Conservation (phyloP, 768 basidiomycete species). For the Mycena sanguinolenta region DNA sequence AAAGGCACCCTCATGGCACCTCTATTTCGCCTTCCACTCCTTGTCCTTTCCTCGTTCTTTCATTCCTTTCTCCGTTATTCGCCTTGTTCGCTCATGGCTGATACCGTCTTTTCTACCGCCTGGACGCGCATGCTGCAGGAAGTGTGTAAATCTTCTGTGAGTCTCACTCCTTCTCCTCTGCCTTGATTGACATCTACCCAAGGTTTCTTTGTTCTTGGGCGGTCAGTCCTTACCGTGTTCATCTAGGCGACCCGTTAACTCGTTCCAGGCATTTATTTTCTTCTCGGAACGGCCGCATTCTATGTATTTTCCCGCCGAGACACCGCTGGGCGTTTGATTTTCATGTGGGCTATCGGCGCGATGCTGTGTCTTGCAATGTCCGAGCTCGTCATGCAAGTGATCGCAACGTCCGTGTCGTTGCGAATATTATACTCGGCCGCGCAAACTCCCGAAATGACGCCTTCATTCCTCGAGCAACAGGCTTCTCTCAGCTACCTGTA, state of each 20-base stretch:
- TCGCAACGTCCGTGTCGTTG: background rate
- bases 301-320: conserved; percentile 13
- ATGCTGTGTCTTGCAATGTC: conserved; percentile 16
- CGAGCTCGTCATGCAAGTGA: conserved; percentile 1
- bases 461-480: background rate
- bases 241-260: background rate
- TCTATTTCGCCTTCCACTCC: background rate
- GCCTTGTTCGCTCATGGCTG: conserved; percentile 9
- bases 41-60: background rate
- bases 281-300: conserved; percentile 7
- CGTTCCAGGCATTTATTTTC: conserved; percentile 13
- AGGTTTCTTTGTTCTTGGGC: conserved; percentile 10
- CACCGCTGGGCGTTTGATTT: background rate
- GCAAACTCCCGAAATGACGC: background rate
- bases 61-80: background rate
- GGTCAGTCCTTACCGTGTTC: background rate
- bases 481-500: background rate
- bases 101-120: background rate
- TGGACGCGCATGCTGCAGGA: conserved; percentile 1
- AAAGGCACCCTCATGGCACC: background rate
- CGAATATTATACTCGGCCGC: background rate
- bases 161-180: no score
- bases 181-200: background rate
- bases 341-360: conserved; percentile 9
- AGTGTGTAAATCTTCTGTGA: conserved; percentile 21